Evolutionary conservation across 1,139 yeast species (phyloP).

Genomic region (Zhuliangozyma blackwelliae): DNA sequence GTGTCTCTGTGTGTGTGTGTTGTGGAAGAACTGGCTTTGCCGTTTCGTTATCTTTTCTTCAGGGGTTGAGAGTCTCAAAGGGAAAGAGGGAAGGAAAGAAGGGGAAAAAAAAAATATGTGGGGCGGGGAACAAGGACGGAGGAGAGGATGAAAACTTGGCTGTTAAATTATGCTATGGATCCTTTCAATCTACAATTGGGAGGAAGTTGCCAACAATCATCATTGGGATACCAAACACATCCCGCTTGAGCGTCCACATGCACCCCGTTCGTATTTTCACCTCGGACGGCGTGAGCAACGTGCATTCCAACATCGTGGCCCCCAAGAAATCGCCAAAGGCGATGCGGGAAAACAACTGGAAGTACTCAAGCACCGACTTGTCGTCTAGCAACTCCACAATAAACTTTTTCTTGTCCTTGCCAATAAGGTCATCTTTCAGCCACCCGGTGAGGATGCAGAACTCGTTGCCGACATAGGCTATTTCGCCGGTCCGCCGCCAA

Average conservation of each 20-base stretch:
- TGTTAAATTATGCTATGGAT: too few species aligned
- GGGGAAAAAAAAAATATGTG: not conserved
- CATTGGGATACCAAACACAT: conserved; percentile 69
- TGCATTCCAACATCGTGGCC: conserved; percentile 84
- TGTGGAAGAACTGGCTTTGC: too few species aligned
- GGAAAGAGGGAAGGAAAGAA: too few species aligned
- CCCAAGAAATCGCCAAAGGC: conserved; percentile 93
- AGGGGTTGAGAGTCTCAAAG: too few species aligned
- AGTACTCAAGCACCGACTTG: conserved; percentile 79
- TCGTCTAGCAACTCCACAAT: conserved; percentile 91
- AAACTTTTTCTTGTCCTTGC: conserved; percentile 51
- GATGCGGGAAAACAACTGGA: conserved; percentile 75
- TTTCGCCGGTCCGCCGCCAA: conserved; percentile 95
- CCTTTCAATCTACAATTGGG: conserved; percentile 49
- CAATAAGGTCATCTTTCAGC: conserved; percentile 64
- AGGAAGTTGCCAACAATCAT: conserved; percentile 92
- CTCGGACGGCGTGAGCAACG: conserved; percentile 57
- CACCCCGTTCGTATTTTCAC: conserved; percentile 66
- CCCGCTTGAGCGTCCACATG: conserved; percentile 79
- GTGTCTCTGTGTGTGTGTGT: too few species aligned
- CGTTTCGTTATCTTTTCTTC: too few species aligned
- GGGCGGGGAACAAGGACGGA: not conserved
- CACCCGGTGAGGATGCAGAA: conserved; percentile 89
- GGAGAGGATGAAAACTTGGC: too few species aligned
- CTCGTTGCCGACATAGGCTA: conserved; percentile 90